Percentiles rank a stretch among this genome's conserved stretches.
These are phyloP conservation scores for Rosa rugosa DNA, from an alignment of 306 rosid genomes.

Conservation along the genomic window DNA sequence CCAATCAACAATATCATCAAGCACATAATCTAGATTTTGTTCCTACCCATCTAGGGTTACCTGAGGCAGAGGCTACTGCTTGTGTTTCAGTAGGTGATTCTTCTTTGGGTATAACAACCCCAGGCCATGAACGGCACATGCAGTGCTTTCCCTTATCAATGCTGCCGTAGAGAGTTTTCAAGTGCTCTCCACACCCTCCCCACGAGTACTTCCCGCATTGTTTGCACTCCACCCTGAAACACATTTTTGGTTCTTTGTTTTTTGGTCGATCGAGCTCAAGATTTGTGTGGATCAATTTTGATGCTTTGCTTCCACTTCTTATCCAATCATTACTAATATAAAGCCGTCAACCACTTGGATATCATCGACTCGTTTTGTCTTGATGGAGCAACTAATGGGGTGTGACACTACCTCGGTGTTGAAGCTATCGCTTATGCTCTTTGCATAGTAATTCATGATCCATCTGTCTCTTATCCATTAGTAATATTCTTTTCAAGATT, in stretches of 20 bases:
- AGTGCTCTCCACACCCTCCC: conserved; percentile 64
- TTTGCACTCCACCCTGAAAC: conserved; percentile 48
- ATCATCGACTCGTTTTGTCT: not conserved
- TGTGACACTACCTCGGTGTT: not conserved
- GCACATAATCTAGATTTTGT: not conserved
- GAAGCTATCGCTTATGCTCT: not conserved
- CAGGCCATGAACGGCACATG: conserved; percentile 81
- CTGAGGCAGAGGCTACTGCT: conserved; percentile 4
- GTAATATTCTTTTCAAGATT: not conserved
- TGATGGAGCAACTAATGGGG: not conserved
- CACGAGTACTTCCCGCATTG: conserved; percentile 44
- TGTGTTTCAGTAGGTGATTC: conserved; percentile 6
- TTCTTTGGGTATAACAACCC: conserved; percentile 31
- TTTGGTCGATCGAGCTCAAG: not conserved
- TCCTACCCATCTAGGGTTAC: not conserved
- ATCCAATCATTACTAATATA: not conserved
- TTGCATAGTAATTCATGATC: not conserved
- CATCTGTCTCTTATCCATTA: not conserved
- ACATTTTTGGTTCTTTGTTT: conserved; percentile 34
- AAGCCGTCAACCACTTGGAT: not conserved
- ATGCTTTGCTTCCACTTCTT: not conserved
- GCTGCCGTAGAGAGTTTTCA: conserved; percentile 37
- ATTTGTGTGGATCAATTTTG: not conserved
- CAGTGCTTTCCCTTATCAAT: conserved; percentile 67
- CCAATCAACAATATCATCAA: not conserved